Evolutionary conservation across 2,329 filamentous ascomycete species (phyloP), one percentile per base, ranked within the genome.

Genomic region (Aureobasidium lini): DNA sequence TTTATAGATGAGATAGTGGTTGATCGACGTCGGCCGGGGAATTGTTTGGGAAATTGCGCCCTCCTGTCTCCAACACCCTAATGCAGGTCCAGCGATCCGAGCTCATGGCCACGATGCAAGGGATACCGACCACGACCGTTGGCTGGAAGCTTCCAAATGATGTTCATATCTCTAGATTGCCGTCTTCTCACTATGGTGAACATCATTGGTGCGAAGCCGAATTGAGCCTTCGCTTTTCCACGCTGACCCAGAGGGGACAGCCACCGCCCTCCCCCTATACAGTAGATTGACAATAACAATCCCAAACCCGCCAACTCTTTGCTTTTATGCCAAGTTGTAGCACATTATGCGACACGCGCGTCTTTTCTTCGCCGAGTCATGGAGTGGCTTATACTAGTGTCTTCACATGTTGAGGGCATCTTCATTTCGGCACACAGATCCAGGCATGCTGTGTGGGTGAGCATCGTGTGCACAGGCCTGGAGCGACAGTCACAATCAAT

Each of bases 381-480:
- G 11, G 31, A 28, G 52, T 56, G 52, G 52, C 52, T 56, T 56
- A 46, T 46, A 34, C 40, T 56, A 56, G 40, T 56, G 52, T 28
- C 52, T 44, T 44, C 40, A 36, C 40, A 56, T 43, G 40, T 56
- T 46, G 31, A 46, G 52, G n/a, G 32, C 52, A 56, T 44, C 52
- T 56, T 56, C 52, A 56, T 56, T 56, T 56, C 52, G 52, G 52
- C 29, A 46, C 29, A 29, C 52, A 56, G 39, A 56, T 56, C 31
- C 52, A 56, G 52, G 52, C 32, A 56, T 37, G 52, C 32, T 23
- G 8, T 37, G 39, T 46, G 40, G 52, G 49, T 16, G 48, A 37
- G 48, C 49, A 53, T 42, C 49, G 23, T 54, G 39, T 56, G 52
- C 52, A 56, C 52, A 44, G 52, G 44, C 44, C 44, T 32, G 44